phyloP scores from a whole-genome alignment of 768 basidiomycete species.

The Rhizopogon vesiculosus region DNA sequence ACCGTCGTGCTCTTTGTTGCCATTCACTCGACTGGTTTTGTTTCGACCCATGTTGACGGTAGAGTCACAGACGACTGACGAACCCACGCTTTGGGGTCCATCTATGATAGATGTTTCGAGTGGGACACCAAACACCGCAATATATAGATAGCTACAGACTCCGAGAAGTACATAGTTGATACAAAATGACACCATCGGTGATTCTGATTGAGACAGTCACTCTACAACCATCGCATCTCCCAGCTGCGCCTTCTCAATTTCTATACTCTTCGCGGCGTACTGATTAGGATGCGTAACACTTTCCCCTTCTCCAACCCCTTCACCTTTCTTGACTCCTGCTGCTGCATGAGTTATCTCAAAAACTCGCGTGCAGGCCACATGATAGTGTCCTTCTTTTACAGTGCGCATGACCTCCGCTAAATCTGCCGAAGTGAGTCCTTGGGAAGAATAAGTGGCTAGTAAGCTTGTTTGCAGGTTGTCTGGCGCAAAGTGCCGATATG shows the following conservation, averaged over 20 bases:
- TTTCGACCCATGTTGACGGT: constrained; percentile 18
- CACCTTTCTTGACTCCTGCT: constrained; percentile 77
- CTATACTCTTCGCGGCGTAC: constrained; percentile 71
- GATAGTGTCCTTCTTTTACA: constrained; percentile 80
- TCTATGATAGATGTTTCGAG: background rate
- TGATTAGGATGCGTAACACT: constrained; percentile 94
- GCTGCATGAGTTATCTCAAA: constrained; percentile 87
- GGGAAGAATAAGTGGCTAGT: constrained; percentile 57
- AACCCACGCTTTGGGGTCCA: constrained; percentile 3
- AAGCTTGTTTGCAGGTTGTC: constrained; percentile 82
- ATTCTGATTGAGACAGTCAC: background rate
- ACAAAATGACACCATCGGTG: background rate
- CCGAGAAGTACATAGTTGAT: background rate
- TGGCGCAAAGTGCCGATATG: constrained; percentile 83
- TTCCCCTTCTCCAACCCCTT: constrained; percentile 82
- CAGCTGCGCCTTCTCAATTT: constrained; percentile 45
- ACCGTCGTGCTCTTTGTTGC: constrained; percentile 6
- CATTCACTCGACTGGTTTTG: constrained; percentile 25
- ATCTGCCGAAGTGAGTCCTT: constrained; percentile 63
- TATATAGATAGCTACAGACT: constrained; percentile 6
- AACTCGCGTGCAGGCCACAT: constrained; percentile 95
- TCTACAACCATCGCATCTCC: constrained; percentile 44
- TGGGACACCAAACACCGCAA: constrained; percentile 13
- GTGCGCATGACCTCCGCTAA: constrained; percentile 77
- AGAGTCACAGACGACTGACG: constrained; percentile 2